Percentiles rank a stretch among this genome's conserved stretches.
These are phyloP conservation scores for Martensiomyces pterosporus DNA, from an alignment of 192 early-diverging fungal species.

Conservation along the genomic window DNA sequence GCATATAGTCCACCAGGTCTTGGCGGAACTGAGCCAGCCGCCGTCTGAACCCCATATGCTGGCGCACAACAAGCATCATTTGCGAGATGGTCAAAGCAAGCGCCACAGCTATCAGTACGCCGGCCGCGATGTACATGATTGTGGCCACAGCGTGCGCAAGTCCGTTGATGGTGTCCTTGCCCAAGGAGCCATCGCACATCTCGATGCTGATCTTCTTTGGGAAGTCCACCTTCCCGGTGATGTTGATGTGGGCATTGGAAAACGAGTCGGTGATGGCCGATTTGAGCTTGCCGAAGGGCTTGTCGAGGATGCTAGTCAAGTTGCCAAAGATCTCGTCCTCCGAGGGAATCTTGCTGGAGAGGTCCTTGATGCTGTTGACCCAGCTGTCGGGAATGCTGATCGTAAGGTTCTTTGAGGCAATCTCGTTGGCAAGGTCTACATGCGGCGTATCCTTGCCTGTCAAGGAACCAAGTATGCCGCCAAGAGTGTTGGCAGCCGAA, in stretches of 20 bases:
- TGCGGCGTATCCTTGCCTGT: slow-evolving; percentile 7
- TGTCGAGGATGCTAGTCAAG: slow-evolving; percentile 28
- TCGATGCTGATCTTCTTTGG: slow-evolving; percentile 15
- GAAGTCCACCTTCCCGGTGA: slow-evolving; percentile 16
- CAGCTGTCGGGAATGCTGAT: slow-evolving; percentile 36
- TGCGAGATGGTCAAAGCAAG: slow-evolving; percentile 8
- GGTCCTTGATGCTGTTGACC: slow-evolving; percentile 21
- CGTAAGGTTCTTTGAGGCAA: slow-evolving; percentile 21
- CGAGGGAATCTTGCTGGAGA: slow-evolving; percentile 33
- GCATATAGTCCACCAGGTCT: slow-evolving; percentile 20
- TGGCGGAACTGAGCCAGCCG: slow-evolving; percentile 33
- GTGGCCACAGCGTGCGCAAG: slow-evolving; percentile 10
- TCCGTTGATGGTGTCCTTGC: slow-evolving; percentile 22
- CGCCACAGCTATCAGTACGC: slow-evolving; percentile 21
- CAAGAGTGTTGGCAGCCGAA: slow-evolving; percentile 11
- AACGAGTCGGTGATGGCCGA: slow-evolving; percentile 12
- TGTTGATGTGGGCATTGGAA: slow-evolving; percentile 5
- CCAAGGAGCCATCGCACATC: slow-evolving; percentile 25
- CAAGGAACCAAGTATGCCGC: slow-evolving; percentile 19
- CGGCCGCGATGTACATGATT: slow-evolving; percentile 19
- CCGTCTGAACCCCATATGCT: slow-evolving; percentile 4
- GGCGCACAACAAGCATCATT: slow-evolving; percentile 4
- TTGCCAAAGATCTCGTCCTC: slow-evolving; percentile 43
- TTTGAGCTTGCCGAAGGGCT: slow-evolving; percentile 33
- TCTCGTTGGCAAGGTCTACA: slow-evolving; percentile 20